These are phyloP conservation scores for Fusarium neocosmosporiellum DNA, from an alignment of 2,329 filamentous ascomycete genomes.

Conservation along the genomic window DNA sequence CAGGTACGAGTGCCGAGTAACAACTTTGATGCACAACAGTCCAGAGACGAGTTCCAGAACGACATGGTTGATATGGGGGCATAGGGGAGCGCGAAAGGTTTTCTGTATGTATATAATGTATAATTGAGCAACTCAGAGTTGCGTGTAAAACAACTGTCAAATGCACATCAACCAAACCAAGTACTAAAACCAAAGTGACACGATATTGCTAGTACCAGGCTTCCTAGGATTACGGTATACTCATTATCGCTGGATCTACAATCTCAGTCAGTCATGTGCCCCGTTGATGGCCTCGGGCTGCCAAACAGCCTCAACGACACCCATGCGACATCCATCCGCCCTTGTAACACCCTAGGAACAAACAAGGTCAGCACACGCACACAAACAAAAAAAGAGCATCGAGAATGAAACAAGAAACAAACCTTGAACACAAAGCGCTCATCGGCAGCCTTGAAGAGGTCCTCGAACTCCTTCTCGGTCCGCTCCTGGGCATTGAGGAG, in stretches of 20 bases:
- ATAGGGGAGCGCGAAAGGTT: background rate
- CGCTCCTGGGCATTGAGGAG: constrained; percentile 65
- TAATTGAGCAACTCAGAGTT: background rate
- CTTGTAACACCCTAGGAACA: constrained; percentile 52
- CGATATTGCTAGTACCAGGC: background rate
- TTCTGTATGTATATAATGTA: background rate
- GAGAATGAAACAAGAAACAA: constrained; percentile 11
- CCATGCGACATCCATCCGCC: constrained; percentile 57
- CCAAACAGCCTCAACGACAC: constrained; percentile 62
- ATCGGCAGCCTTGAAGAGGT: constrained; percentile 57
- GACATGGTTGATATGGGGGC: background rate
- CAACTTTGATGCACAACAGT: background rate
- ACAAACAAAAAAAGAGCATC: no score
- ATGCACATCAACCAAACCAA: background rate
- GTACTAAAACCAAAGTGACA: background rate
- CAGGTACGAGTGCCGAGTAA: background rate
- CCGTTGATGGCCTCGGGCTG: constrained; percentile 40
- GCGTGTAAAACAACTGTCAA: background rate
- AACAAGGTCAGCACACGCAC: constrained; percentile 13
- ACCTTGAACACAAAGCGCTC: constrained; percentile 57
- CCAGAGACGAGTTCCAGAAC: background rate
- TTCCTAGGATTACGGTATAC: background rate
- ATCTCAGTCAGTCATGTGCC: background rate
- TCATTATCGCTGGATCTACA: background rate
- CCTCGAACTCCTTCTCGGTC: constrained; percentile 57